These are phyloP conservation scores for Coemansia sp. DNA, from an alignment of 192 early-diverging fungal species.

Conservation along the genomic window DNA sequence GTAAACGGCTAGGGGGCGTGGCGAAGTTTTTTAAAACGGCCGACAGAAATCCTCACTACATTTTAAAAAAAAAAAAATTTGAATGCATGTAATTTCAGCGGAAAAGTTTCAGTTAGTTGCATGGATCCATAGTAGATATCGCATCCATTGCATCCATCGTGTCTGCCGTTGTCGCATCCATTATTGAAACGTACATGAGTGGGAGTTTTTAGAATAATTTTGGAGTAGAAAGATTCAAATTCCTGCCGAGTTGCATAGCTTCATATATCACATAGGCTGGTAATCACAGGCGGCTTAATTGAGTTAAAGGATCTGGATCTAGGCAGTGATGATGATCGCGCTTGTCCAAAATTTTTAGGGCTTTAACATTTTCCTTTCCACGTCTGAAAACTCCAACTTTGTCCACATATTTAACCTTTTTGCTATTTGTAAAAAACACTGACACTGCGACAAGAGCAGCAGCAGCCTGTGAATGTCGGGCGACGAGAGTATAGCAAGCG, in stretches of 20 bases:
- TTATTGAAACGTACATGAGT: slow-evolving; percentile 38
- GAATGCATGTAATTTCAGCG: neutral
- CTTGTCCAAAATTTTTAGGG: neutral
- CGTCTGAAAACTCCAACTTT: neutral
- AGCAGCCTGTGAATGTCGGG: slow-evolving; percentile 16
- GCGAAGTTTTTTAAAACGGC: slow-evolving; percentile 38
- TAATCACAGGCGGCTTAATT: neutral
- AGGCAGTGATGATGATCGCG: neutral
- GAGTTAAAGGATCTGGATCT: neutral
- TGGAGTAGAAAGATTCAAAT: slow-evolving; percentile 14
- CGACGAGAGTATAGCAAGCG: slow-evolving; percentile 29
- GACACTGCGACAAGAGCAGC: neutral
- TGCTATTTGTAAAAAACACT: neutral
- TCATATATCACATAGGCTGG: neutral
- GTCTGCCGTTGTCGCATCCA: neutral
- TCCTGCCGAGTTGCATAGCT: neutral
- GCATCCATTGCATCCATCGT: slow-evolving; percentile 13
- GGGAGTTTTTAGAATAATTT: slow-evolving; percentile 15
- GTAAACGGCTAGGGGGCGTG: slow-evolving; percentile 20
- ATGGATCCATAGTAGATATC: neutral
- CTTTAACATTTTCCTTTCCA: neutral
- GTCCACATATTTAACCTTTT: neutral
- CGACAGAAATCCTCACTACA: slow-evolving; percentile 61
- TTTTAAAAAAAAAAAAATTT: neutral
- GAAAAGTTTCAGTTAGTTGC: neutral